Percentiles rank a stretch among this genome's conserved stretches.
Evolutionary conservation across 2,329 filamentous ascomycete genomes (phyloP).

Genomic region (Aspergillus sp.): DNA sequence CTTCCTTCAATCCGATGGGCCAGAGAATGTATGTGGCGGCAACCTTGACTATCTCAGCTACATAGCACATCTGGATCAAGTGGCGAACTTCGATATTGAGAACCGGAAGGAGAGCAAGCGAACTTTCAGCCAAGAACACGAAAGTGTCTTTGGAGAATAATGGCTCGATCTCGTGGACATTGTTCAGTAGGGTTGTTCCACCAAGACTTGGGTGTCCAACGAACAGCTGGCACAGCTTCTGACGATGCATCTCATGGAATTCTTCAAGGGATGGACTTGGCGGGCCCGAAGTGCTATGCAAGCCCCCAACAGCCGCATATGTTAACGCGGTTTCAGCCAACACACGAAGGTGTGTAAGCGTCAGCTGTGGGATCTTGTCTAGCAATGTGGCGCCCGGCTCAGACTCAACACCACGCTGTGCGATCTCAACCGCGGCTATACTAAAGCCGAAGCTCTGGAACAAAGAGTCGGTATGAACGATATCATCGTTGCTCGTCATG

Average conservation of each 20-base stretch:
- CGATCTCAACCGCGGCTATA: slow-evolving; percentile 86
- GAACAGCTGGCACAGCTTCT: slow-evolving; percentile 78
- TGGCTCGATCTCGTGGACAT: slow-evolving; percentile 46
- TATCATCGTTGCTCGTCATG: slow-evolving; percentile 49
- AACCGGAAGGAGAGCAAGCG: slow-evolving; percentile 70
- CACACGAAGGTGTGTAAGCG: slow-evolving; percentile 83
- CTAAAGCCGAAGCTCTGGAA: slow-evolving; percentile 72
- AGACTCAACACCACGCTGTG: slow-evolving; percentile 81
- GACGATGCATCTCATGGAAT: slow-evolving; percentile 68
- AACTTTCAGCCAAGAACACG: slow-evolving; percentile 76
- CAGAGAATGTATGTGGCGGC: slow-evolving; percentile 60
- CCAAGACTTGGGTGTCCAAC: slow-evolving; percentile 55
- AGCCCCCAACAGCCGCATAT: slow-evolving; percentile 76
- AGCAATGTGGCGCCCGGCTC: slow-evolving; percentile 75
- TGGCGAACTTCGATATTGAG: slow-evolving; percentile 76
- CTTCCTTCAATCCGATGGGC: slow-evolving; percentile 42
- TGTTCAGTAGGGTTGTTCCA: slow-evolving; percentile 38
- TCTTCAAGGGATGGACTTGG: slow-evolving; percentile 63
- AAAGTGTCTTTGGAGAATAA: slow-evolving; percentile 45
- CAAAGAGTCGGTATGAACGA: slow-evolving; percentile 51
- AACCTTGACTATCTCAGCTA: slow-evolving; percentile 88
- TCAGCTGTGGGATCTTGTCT: slow-evolving; percentile 81
- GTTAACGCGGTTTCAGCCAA: slow-evolving; percentile 86
- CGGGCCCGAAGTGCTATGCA: slow-evolving; percentile 64
- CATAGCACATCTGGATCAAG: slow-evolving; percentile 81